Evolutionary conservation across 139 green algal species (phyloP).

Genomic region (Spirogloea muscicola): DNA sequence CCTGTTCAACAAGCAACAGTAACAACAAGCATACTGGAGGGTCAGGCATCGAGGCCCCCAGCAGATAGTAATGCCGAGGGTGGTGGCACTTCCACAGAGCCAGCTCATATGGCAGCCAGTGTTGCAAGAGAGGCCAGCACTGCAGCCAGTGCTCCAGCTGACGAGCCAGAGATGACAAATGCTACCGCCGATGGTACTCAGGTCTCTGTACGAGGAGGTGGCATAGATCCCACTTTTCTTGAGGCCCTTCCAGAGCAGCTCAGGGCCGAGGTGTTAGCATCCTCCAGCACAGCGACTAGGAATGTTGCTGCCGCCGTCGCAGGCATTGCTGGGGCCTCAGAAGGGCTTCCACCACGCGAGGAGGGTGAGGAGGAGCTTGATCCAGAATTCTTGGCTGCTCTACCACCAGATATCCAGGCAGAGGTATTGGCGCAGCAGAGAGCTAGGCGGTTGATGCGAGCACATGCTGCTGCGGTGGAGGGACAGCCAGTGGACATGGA

Average conservation of each 20-base stretch:
- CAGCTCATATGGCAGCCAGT: slow-evolving; percentile 1
- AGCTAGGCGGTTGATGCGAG: neutral
- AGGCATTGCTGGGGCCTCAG: neutral
- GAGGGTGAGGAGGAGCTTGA: slow-evolving; percentile 62
- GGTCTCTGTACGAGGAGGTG: too few relatives aligned
- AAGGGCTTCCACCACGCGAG: neutral
- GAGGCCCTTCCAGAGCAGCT: slow-evolving; percentile 48
- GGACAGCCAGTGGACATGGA: slow-evolving; percentile 65
- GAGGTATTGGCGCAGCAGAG: slow-evolving; percentile 83
- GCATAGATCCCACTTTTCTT: slow-evolving; percentile 50
- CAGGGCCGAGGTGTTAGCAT: slow-evolving; percentile 42
- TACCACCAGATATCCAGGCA: slow-evolving; percentile 81
- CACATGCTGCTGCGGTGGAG: neutral
- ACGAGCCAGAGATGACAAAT: neutral
- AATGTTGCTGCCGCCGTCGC: neutral
- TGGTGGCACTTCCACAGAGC: neutral
- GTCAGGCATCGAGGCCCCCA: too few relatives aligned
- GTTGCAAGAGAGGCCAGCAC: neutral
- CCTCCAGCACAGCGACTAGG: neutral
- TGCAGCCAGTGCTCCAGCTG: neutral
- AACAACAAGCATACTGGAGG: too few relatives aligned
- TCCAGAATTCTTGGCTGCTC: slow-evolving; percentile 88
- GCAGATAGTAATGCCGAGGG: neutral
- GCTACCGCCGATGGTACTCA: too few relatives aligned
- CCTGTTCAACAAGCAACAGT: too few relatives aligned